Evolutionary conservation across 371 early-diverging fungal genomes (phyloP), one percentile per base, ranked within the genome.

Genomic region (Apophysomyces elegans): DNA sequence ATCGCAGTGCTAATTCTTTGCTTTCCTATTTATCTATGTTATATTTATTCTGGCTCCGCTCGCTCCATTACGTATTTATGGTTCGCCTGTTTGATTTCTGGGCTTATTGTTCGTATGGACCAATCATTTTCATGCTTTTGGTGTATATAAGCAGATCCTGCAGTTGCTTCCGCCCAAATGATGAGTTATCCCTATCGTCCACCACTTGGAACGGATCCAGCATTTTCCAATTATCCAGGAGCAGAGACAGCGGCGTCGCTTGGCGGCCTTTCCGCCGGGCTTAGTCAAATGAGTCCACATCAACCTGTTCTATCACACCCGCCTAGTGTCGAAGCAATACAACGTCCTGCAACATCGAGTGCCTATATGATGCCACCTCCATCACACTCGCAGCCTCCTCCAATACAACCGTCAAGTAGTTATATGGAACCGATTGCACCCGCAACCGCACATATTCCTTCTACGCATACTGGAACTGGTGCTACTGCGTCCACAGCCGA

Each of bases 151-250:
- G 43, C 37, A 60, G 60, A 54, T 56, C 62, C 45, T 38, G 45
- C 66, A 7, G 59, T 69, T 5, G 39, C 65, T n/a, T 64, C 65
- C n/a, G 41, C 65, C 21, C 70, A 69, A 65, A 69, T 69, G 70
- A 69, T 65, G 65, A 59, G 64, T 11, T 68, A 64, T 37, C 38
- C 63, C 38, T 62, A 69, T 32, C 57, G 62, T 39, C 56, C 54
- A 35, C 56, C 41, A 3, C 56, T 39, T 39, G 32, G 36, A 21
- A 50, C 21, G 16, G 54, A 54, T 63, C 54, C 63, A 37, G 50
- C 36, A 38, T 63, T 56, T 37, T 9, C 50, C 37, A 18, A 38
- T 18, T 62, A 50, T 32, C 39, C 60, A 21, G 35, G 44, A 41
- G 18, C 60, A 16, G 54, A 50, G 16, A 16, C 54, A 50, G 21